Base-by-base conservation (phyloP, 2,329 filamentous ascomycete species). In the Huntiella abstrusa region DNA sequence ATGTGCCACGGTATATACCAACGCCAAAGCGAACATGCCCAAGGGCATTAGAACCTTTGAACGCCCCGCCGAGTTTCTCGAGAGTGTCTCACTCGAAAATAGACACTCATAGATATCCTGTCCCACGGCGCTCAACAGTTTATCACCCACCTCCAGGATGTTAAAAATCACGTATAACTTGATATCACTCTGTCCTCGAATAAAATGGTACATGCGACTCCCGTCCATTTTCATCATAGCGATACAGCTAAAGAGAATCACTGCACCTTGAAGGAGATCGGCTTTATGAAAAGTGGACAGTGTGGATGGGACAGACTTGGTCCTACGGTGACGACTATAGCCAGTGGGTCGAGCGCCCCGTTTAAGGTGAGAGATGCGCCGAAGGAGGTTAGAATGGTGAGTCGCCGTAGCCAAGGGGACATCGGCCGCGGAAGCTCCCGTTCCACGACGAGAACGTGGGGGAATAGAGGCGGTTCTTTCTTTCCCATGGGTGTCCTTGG, bases 141-240 rank as follows among this genome's bases (percentile, higher is more conserved):
- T 80, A 60, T 98, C 91, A 46, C 82, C 82, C 2, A 92, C 83
- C 62, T 98, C 91, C 4, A 98, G 74, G 33, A 95, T 83, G 57
- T 98, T 98, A 68, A 94, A 98, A 47, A 98, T 96, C 49, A 98
- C 91, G 59, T 98, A 98, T 8, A 98, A 72, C 59, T 98, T 98
- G 64, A 98, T 95, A 5, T 88, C 87, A 1, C 87, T 88, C 60
- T 98, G 91, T 0, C 86, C 91, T 41, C 88, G 80, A 55, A 98
- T 94, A 55, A 87, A 87, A 60, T 98, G 91, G 57, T 98, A 98
- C 84, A 96, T 95, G 44, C 87, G 77, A 58, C 87, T 95, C 4
- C 91, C 91, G 59, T 98, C 92, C 40, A 98, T 80, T 17, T 75
- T 79, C 77, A 94, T 88, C 43, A 98, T 67, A 11, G 88, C 76